phyloP scores from a whole-genome alignment of 2,329 filamentous ascomycete species.

The Cladophialophora exuberans region DNA sequence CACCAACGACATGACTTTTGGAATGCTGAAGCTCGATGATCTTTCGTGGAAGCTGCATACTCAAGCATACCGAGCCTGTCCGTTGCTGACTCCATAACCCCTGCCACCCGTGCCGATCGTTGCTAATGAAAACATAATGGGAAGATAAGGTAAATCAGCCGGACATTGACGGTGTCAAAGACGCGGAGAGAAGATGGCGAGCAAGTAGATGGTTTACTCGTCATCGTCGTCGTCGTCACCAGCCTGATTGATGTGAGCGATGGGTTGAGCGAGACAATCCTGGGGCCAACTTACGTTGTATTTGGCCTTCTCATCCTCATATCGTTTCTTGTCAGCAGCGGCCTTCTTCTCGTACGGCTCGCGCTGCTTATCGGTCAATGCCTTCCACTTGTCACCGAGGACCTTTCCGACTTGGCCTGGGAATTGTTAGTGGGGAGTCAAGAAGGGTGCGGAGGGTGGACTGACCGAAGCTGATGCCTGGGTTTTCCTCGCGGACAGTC shows the following conservation, averaged over 20 bases:
- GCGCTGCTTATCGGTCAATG: slow-evolving; percentile 88
- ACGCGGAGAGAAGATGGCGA: neutral
- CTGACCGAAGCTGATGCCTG: slow-evolving; percentile 91
- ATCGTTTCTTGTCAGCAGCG: slow-evolving; percentile 96
- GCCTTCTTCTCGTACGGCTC: slow-evolving; percentile 96
- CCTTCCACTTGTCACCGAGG: slow-evolving; percentile 99
- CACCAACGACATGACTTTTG: slow-evolving; percentile 2
- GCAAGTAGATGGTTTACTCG: slow-evolving; percentile 18
- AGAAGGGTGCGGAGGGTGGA: slow-evolving; percentile 18
- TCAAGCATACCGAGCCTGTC: slow-evolving; percentile 25
- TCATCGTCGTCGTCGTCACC: slow-evolving; percentile 24
- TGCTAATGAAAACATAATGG: slow-evolving; percentile 30
- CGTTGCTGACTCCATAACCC: slow-evolving; percentile 28
- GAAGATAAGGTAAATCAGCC: slow-evolving; percentile 17
- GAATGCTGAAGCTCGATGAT: slow-evolving; percentile 16
- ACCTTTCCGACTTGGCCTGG: slow-evolving; percentile 94
- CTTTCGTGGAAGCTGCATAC: slow-evolving; percentile 18
- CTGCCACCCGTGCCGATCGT: slow-evolving; percentile 26
- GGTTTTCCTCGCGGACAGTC: slow-evolving; percentile 97
- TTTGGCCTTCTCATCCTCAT: slow-evolving; percentile 94
- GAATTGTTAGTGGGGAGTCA: neutral
- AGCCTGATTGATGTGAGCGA: neutral
- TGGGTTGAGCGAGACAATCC: neutral
- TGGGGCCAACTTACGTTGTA: slow-evolving; percentile 68
- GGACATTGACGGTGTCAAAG: slow-evolving; percentile 14